Evolutionary conservation across 1,139 yeast species (phyloP), one percentile per base, ranked within the genome.

Genomic region (Yamadazyma jaroonii): DNA sequence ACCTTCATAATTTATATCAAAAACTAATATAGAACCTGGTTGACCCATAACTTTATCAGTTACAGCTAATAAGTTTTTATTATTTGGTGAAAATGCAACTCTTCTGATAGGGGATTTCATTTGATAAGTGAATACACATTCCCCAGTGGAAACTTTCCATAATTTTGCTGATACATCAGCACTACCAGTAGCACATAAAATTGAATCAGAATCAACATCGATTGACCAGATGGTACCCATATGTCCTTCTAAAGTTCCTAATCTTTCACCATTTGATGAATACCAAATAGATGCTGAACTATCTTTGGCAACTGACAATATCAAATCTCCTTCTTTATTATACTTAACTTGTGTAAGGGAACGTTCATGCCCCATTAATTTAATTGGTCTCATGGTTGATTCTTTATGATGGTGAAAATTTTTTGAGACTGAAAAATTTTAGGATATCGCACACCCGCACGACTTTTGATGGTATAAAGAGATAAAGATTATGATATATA

Each of bases 221-320:
- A 92, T 84, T 29, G 96, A 83, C 95, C 95, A 89, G 56, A 92
- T 84, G 44, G 97, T 87, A 81, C 98, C 98, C 47, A 76, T 76
- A 62, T 92, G 98, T 34, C 77, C 77, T 44, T 78, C 81, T 50
- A 88, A 79, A 42, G 99, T 92, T 37, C 98, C 99, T 44, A 94
- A 67, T 64, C 98, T 81, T 67, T 94, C 98, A 53, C 99, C 99
- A 60, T 90, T 92, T 48, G 86, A 84, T 21, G 97, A 79, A 64
- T 78, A 92, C 97, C 97, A 94, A 46, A 90, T 84, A 40, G 89
- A 82, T n/a, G 92, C 94, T 34, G 72, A 61, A 54, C 78, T 78
- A 76, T 90, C 98, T 64, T 94, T 89, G 53, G 97, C 90, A 31
- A 88, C 92, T 9, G 97, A 82, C 62, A 94, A 85, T 45, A 94